Evolutionary conservation across 306 rosid species (phyloP), one percentile per base, ranked within the genome.

Genomic region (Prunus mira): DNA sequence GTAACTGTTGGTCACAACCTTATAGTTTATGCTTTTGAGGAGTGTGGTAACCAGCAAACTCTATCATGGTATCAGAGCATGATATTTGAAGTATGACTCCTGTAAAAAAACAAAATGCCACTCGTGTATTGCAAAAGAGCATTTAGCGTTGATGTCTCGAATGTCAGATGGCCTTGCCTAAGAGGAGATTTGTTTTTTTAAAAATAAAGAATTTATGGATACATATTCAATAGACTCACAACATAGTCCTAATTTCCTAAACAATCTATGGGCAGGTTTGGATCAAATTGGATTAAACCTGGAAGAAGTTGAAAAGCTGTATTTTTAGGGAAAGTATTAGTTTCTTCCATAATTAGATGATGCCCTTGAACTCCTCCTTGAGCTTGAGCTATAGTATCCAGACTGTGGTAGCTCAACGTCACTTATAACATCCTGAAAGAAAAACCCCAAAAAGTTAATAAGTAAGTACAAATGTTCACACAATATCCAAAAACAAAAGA

Each of bases 371-470:
- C 0, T 79, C 51, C 79, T 79, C 41, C 76, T 79, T 71, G 79
- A 71, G 82, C 75, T 81, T 20, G 43, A 38, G 43, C 80, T 82
- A 38, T 43, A 76, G 15, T 9, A 56, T 70, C 80, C 79, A 1
- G 87, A 82, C 25, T 73, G 1, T 63, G 30, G 20, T 30, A 76
- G 78, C 5, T 64, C 54, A 6, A 78, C 18, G 10, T 84, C 91
- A 61, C 79, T 81, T 12, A 76, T 41, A 11, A 77, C 49, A 12
- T 84, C 85, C 95, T 90, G 75, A 70, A 74, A 72, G 56, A 67
- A 58, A 41, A 22, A 60, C 15, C 5, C 32, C 43, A 41, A 67
- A 56, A 25, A 8, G 6, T n/a, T n/a, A 19, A 57, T 22, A 45
- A 55, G 19, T 22, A 45, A 55, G 19, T 11, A 38, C 9, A 4